These are phyloP conservation scores for Solanum corneliomulleri DNA, from an alignment of 257 asterid species.

Conservation along the genomic window DNA sequence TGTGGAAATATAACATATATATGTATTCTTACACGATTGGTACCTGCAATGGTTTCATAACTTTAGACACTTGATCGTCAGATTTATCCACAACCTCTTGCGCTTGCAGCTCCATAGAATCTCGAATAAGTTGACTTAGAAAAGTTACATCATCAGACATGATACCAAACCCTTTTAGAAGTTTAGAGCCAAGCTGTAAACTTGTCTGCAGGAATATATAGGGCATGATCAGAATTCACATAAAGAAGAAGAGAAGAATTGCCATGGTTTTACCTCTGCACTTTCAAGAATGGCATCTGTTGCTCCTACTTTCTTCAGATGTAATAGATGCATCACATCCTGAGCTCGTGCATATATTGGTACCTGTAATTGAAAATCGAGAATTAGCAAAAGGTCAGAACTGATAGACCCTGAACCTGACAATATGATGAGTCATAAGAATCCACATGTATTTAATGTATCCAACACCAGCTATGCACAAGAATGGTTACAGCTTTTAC, in stretches of 20 bases:
- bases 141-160: slow-evolving; percentile 93
- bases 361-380: slow-evolving; percentile 23
- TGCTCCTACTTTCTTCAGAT: slow-evolving; percentile 89
- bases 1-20: neutral
- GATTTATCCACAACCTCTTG: slow-evolving; percentile 47
- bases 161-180: slow-evolving; percentile 78
- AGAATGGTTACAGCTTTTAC: neutral
- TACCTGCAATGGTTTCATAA: slow-evolving; percentile 88
- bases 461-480: neutral
- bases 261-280: slow-evolving; percentile 55
- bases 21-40: neutral
- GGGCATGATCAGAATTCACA: slow-evolving; percentile 7
- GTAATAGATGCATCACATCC: slow-evolving; percentile 77
- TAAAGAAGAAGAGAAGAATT: neutral
- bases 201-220: slow-evolving; percentile 54
- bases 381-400: neutral
- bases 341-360: slow-evolving; percentile 94
- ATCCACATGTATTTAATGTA: neutral
- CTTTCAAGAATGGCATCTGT: slow-evolving; percentile 92
- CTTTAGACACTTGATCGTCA: slow-evolving; percentile 34
- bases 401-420: neutral
- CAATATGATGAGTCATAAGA: neutral
- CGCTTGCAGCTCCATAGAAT: slow-evolving; percentile 95
- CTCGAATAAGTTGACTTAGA: slow-evolving; percentile 57
- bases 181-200: slow-evolving; percentile 95